Percentiles rank a stretch among this genome's conserved stretches.
Evolutionary conservation across 2,329 filamentous ascomycete species (phyloP).

Genomic region (Macrophomina pseudophaseolina): DNA sequence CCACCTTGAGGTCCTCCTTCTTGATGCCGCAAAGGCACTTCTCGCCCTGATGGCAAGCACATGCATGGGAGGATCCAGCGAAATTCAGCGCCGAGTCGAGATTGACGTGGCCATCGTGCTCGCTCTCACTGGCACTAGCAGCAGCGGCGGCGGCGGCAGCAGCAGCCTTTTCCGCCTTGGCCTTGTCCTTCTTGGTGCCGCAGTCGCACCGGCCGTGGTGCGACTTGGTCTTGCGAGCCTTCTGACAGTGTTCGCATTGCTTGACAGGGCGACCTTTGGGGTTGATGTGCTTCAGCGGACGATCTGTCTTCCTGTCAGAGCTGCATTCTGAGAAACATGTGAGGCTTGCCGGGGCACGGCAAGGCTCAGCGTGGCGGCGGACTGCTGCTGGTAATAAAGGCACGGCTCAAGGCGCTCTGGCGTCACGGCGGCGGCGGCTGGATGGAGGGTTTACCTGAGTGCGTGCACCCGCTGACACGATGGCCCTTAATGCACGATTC

Average conservation of each 20-base stretch:
- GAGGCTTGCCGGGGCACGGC: constrained; percentile 32
- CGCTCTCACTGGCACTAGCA: constrained; percentile 41
- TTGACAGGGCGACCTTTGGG: constrained; percentile 97
- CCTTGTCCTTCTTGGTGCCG: constrained; percentile 80
- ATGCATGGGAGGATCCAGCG: constrained; percentile 41
- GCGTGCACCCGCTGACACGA: constrained; percentile 97
- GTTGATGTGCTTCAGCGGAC: constrained; percentile 90
- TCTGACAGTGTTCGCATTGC: constrained; percentile 96
- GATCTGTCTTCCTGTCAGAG: constrained; percentile 63
- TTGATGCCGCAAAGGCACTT: constrained; percentile 67
- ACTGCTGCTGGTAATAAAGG: constrained; percentile 2
- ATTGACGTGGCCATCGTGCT: constrained; percentile 36
- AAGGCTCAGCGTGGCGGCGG: background rate
- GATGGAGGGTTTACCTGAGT: constrained; percentile 69
- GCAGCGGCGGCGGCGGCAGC: constrained; percentile 36
- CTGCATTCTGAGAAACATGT: constrained; percentile 16
- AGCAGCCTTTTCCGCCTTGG: constrained; percentile 50
- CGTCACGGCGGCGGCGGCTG: constrained; percentile 18
- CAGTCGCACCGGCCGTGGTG: constrained; percentile 97
- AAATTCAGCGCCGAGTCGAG: constrained; percentile 39
- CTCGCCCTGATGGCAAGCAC: constrained; percentile 63
- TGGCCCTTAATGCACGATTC: constrained; percentile 98
- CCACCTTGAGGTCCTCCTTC: constrained; percentile 59
- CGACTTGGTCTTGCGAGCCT: constrained; percentile 92
- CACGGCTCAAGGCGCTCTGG: background rate